Percentiles rank a stretch among this genome's conserved stretches.
Evolutionary conservation across 2,329 filamentous ascomycete species (phyloP).

Genomic region (Alternaria ethzedia): DNA sequence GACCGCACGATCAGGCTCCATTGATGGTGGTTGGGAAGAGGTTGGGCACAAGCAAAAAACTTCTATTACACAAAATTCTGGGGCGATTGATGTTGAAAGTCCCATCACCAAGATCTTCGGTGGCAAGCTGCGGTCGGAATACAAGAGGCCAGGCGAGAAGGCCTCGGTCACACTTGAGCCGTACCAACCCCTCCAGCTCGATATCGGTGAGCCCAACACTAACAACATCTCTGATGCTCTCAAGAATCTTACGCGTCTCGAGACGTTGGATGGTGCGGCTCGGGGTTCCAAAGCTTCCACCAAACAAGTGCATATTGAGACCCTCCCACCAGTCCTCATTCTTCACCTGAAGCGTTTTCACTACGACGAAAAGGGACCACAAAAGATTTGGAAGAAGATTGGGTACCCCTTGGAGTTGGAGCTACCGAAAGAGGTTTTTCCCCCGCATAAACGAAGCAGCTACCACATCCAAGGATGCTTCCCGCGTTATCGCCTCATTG

Average conservation of each 20-base stretch:
- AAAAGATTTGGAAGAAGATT: slow-evolving; percentile 99
- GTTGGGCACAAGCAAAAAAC: slow-evolving; percentile 91
- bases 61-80: slow-evolving; percentile 84
- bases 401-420: slow-evolving; percentile 95
- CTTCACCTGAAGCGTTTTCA: slow-evolving; percentile 97
- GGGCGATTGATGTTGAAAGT: slow-evolving; percentile 72
- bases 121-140: slow-evolving; percentile 86
- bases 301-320: slow-evolving; percentile 95
- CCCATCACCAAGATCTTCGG: slow-evolving; percentile 95
- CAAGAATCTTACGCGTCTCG: slow-evolving; percentile 80
- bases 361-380: slow-evolving; percentile 86
- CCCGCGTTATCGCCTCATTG: slow-evolving; percentile 84
- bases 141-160: slow-evolving; percentile 84
- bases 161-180: slow-evolving; percentile 91
- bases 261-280: slow-evolving; percentile 80
- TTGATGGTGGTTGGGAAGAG: slow-evolving; percentile 83
- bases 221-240: slow-evolving; percentile 92
- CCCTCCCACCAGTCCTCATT: slow-evolving; percentile 87
- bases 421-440: slow-evolving; percentile 88
- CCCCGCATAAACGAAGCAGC: slow-evolving; percentile 72
- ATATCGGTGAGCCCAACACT: slow-evolving; percentile 86
- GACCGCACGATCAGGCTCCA: slow-evolving; percentile 54
- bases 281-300: slow-evolving; percentile 80
- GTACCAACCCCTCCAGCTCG: slow-evolving; percentile 91
- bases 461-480: slow-evolving; percentile 70